These are phyloP conservation scores for Colletotrichum brevisporum DNA, from an alignment of 2,329 filamentous ascomycete genomes.

Conservation along the genomic window DNA sequence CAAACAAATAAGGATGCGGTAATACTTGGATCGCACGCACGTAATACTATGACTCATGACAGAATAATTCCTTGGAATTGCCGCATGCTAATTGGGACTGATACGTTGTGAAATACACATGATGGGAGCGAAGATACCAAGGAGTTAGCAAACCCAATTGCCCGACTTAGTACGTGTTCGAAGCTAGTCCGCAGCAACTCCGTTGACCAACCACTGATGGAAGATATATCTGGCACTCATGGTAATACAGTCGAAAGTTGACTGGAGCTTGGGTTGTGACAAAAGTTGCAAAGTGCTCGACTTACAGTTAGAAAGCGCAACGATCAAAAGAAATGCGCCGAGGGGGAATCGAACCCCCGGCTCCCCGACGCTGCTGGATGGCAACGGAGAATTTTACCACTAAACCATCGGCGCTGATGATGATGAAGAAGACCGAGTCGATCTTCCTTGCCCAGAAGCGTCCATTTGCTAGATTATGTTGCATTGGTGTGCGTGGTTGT, in stretches of 20 bases:
- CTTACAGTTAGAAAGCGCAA: not conserved
- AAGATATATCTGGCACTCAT: no score
- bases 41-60: not conserved
- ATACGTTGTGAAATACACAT: not conserved
- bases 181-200: no score
- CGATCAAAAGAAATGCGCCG: slow-evolving; percentile 16
- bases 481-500: not conserved
- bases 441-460: no score
- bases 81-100: not conserved
- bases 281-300: not conserved
- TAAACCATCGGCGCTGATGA: slow-evolving; percentile 33
- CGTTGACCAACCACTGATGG: no score
- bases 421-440: not conserved
- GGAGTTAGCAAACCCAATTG: no score
- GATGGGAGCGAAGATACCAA: no score
- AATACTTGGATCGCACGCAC: no score
- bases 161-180: no score
- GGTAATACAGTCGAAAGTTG: no score
- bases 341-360: slow-evolving; percentile 37
- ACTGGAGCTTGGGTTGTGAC: not conserved
- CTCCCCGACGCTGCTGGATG: slow-evolving; percentile 35
- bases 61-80: not conserved
- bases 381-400: slow-evolving; percentile 38
- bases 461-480: fast-evolving
- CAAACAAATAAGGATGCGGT: not conserved